phyloP scores from a whole-genome alignment of 2,329 filamentous ascomycete genomes.

The Fusarium buxicola region DNA sequence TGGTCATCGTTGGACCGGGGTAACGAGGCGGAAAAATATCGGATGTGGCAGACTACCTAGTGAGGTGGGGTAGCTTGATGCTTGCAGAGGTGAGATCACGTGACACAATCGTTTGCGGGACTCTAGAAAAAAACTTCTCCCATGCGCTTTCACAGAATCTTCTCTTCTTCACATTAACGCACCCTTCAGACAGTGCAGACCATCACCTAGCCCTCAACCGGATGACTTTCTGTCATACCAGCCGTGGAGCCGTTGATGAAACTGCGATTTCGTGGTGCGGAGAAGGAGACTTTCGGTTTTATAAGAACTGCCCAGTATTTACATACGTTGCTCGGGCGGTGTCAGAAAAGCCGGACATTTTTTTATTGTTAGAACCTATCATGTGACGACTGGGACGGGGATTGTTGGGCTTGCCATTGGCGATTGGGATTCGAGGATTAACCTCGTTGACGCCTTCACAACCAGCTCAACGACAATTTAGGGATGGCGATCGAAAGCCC shows the following conservation, averaged over 20 bases:
- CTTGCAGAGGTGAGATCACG: slow-evolving; percentile 23
- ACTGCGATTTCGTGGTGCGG: slow-evolving; percentile 69
- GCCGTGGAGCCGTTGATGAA: slow-evolving; percentile 71
- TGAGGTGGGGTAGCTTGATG: slow-evolving; percentile 41
- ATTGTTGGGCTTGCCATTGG: slow-evolving; percentile 6
- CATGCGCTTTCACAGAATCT: neutral
- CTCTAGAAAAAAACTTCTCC: slow-evolving; percentile 25
- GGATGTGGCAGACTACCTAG: too few species aligned
- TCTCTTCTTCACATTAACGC: slow-evolving; percentile 66
- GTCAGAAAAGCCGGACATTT: slow-evolving; percentile 58
- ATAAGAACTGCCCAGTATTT: slow-evolving; percentile 69
- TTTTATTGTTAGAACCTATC: slow-evolving; percentile 7
- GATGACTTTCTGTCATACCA: slow-evolving; percentile 76
- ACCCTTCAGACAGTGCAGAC: slow-evolving; percentile 89
- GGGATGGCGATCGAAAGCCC: slow-evolving; percentile 2
- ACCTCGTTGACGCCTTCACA: neutral
- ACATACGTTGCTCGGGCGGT: slow-evolving; percentile 52
- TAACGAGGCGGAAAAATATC: slow-evolving; percentile 41
- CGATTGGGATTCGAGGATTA: neutral
- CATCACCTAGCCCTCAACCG: slow-evolving; percentile 70
- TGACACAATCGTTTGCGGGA: slow-evolving; percentile 8
- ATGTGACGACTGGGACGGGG: neutral
- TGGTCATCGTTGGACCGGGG: slow-evolving; percentile 30
- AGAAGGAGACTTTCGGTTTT: slow-evolving; percentile 63
- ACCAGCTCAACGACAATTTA: slow-evolving; percentile 1